Conservation (phyloP, 768 basidiomycete species). For the Termitomyces sp. region DNA sequence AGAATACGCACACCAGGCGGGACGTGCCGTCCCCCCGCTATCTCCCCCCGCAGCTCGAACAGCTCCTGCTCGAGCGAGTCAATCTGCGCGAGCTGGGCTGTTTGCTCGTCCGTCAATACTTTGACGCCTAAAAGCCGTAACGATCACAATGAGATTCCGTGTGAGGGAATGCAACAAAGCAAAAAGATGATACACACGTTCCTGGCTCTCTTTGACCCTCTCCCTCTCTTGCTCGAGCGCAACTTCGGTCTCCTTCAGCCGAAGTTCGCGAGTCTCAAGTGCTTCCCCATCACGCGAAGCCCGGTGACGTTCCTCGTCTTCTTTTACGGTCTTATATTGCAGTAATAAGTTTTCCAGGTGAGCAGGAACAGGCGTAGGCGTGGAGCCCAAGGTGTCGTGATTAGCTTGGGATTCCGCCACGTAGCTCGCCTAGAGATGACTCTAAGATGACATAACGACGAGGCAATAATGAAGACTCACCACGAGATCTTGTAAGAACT, state of each 20-base stretch:
- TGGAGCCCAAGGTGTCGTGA: neutral
- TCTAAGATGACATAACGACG: neutral
- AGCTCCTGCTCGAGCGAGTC: conserved; percentile 77
- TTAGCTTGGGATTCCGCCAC: conserved; percentile 7
- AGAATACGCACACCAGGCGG: conserved; percentile 17
- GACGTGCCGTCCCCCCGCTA: conserved; percentile 66
- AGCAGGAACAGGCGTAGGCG: neutral
- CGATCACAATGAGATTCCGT: neutral
- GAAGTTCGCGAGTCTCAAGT: neutral
- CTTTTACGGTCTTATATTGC: conserved; percentile 5
- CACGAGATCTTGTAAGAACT: conserved; percentile 12
- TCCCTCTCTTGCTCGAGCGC: conserved; percentile 6
- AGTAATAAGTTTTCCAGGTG: conserved; percentile 7
- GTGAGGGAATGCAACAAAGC: neutral
- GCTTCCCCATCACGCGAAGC: neutral
- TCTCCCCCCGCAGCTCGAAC: conserved; percentile 75
- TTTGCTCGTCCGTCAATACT: conserved; percentile 32
- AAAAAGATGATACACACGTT: conserved; percentile 9
- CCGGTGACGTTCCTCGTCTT: neutral
- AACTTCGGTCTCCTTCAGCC: conserved; percentile 1
- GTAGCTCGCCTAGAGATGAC: conserved; percentile 10
- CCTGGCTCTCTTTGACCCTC: conserved; percentile 13
- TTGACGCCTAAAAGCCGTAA: conserved; percentile 39
- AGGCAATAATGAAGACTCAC: neutral
- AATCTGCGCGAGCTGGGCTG: conserved; percentile 48